phyloP scores from a whole-genome alignment of 805 yeast genomes.

The Cyberlindnera maritima region DNA sequence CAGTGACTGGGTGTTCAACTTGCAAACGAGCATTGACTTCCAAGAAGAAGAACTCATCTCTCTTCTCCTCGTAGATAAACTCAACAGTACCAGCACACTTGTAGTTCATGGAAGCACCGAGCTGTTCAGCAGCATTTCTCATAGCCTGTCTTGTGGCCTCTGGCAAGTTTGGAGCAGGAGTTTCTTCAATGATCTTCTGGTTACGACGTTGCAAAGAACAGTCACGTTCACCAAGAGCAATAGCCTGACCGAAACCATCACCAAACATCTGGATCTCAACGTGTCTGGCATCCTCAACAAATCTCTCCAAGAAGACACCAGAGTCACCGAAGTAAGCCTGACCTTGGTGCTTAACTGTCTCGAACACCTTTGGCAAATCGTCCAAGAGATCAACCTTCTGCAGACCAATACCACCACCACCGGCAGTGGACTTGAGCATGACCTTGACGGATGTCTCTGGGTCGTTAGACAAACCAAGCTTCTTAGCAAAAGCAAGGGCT shows the following conservation, averaged over 20 bases:
- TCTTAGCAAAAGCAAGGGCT: constrained; percentile 71
- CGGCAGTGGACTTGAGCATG: constrained; percentile 97
- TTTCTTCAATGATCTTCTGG: constrained; percentile 94
- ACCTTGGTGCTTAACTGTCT: constrained; percentile 92
- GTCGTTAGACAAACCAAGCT: constrained; percentile 44
- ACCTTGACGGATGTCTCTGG: constrained; percentile 64
- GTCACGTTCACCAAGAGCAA: constrained; percentile 95
- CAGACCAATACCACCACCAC: constrained; percentile 98
- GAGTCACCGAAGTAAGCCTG: constrained; percentile 89
- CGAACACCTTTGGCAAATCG: constrained; percentile 82
- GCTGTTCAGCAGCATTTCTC: constrained; percentile 80
- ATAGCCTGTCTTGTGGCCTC: constrained; percentile 68
- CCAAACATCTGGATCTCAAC: constrained; percentile 97
- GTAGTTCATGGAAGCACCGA: constrained; percentile 81
- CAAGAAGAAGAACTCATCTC: constrained; percentile 90
- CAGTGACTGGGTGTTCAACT: constrained; percentile 98
- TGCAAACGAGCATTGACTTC: constrained; percentile 97
- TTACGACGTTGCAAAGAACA: constrained; percentile 97
- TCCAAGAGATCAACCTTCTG: constrained; percentile 84
- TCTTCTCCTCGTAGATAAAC: constrained; percentile 80
- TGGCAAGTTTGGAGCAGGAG: constrained; percentile 95
- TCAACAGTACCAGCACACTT: constrained; percentile 98
- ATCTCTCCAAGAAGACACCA: constrained; percentile 92
- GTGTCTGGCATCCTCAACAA: constrained; percentile 93
- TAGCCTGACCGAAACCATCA: constrained; percentile 90